Conservation (phyloP, 768 basidiomycete genomes). For the Trametes villosa region DNA sequence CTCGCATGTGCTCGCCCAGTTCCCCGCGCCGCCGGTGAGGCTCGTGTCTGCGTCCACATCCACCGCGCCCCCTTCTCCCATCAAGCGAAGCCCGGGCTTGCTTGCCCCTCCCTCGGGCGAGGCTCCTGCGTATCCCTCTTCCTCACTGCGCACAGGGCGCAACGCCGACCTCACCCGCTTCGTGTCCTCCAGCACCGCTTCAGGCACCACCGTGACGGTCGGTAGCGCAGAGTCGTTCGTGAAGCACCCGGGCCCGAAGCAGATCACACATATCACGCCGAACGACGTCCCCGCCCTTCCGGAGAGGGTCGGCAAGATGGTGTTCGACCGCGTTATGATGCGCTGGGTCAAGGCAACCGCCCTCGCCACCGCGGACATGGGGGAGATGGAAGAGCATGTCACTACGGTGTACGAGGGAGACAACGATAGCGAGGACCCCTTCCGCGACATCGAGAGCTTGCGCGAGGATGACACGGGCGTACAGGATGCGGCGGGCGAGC, state of each 20-base stretch:
- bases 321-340: constrained; percentile 83
- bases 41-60: constrained; percentile 15
- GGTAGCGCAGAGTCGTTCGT: constrained; percentile 81
- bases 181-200: constrained; percentile 87
- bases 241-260: constrained; percentile 80
- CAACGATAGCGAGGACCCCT: constrained; percentile 83
- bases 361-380: constrained; percentile 33
- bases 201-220: constrained; percentile 69
- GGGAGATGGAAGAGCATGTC: constrained; percentile 36
- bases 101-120: constrained; percentile 12
- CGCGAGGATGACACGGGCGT: constrained; percentile 47
- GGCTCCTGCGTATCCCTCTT: constrained; percentile 49
- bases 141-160: constrained; percentile 53
- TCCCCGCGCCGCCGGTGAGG: constrained; percentile 29
- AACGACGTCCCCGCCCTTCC: constrained; percentile 75
- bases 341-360: constrained; percentile 77
- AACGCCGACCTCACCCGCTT: constrained; percentile 85
- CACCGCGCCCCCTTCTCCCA: constrained; percentile 10
- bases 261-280: constrained; percentile 81
- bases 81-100: constrained; percentile 9
- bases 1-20: constrained; percentile 32
- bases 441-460: constrained; percentile 89
- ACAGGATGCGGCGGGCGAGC: background rate
- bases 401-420: constrained; percentile 40
- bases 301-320: constrained; percentile 84